Conservation (phyloP, 257 asterid species). For the Cinchona pubescens region DNA sequence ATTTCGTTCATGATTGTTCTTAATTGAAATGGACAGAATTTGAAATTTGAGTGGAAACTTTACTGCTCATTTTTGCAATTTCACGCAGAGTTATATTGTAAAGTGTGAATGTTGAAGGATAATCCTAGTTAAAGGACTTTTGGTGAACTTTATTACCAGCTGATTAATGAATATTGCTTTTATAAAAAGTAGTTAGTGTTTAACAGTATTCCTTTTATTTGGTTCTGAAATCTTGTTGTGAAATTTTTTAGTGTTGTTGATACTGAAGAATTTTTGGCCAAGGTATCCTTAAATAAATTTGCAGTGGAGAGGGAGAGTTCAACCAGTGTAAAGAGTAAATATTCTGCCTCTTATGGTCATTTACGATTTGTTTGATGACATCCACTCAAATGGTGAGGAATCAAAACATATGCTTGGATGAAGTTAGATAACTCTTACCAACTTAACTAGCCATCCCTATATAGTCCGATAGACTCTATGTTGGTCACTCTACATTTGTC, state of each 20-base stretch:
- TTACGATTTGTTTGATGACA: not conserved
- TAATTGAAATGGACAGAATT: not conserved
- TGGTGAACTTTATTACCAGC: not conserved
- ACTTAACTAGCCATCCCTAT: too few species aligned
- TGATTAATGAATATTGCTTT: not conserved
- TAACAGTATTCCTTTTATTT: too few species aligned
- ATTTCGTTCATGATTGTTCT: not conserved
- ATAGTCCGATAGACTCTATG: too few species aligned
- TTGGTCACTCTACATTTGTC: too few species aligned
- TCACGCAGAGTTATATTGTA: not conserved
- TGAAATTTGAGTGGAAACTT: not conserved
- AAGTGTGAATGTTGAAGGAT: not conserved
- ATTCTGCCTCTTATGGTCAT: too few species aligned
- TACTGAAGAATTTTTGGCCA: too few species aligned
- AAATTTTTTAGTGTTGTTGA: too few species aligned
- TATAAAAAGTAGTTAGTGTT: not conserved
- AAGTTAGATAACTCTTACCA: not conserved
- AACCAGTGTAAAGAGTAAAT: too few species aligned
- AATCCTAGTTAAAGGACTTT: not conserved
- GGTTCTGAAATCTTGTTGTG: too few species aligned
- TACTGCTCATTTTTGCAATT: not conserved
- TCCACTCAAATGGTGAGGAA: not conserved
- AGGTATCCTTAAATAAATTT: too few species aligned
- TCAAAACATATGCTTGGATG: not conserved
- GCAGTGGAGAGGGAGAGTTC: too few species aligned